A percentile compares a stretch with the other conserved stretches of the same genome.
These are phyloP conservation scores for Backusella mclennaniae DNA, from an alignment of 192 early-diverging fungal species.

Conservation along the genomic window DNA sequence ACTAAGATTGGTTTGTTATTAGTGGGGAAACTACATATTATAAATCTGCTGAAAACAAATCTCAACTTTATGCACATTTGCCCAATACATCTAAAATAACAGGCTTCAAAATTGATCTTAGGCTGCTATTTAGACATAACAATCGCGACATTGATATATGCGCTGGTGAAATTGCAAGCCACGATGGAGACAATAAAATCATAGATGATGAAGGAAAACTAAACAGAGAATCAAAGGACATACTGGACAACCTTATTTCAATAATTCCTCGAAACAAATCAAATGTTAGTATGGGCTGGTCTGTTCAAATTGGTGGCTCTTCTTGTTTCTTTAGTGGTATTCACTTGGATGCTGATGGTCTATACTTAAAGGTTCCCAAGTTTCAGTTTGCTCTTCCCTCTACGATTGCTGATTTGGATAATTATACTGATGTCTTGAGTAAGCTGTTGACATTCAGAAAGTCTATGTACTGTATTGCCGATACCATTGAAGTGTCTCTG, in stretches of 20 bases:
- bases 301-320: background rate
- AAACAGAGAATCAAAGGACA: no score
- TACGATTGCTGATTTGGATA: background rate
- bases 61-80: no score
- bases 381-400: background rate
- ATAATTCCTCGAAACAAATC: background rate
- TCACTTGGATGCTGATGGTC: no score
- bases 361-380: no score
- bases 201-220: conserved; percentile 9
- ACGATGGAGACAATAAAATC: conserved; percentile 1
- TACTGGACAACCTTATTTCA: no score
- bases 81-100: no score
- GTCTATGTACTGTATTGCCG: background rate
- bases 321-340: no score
- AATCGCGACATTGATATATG: no score
- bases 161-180: background rate
- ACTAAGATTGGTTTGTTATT: conserved; percentile 3
- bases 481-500: background rate
- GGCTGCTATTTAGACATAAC: no score
- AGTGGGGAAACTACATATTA: conserved; percentile 1
- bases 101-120: no score
- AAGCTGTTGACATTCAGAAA: background rate
- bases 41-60: no score
- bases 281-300: conserved; percentile 5
- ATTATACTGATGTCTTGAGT: background rate